Base-by-base conservation (phyloP, 2,329 filamentous ascomycete genomes). In the Raffaelea arxii region DNA sequence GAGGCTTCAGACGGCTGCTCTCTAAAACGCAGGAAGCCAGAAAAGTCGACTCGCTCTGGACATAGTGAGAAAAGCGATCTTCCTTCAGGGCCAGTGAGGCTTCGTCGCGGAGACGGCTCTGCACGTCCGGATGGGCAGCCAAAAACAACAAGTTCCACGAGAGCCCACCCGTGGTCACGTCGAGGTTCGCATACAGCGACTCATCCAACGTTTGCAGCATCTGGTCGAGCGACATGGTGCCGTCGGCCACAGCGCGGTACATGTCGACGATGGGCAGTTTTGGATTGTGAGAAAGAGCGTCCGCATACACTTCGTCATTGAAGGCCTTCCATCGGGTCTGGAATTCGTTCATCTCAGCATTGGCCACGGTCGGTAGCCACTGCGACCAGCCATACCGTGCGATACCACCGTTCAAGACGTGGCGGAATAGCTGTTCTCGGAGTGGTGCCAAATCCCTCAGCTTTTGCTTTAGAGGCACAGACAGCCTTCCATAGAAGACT, bases 181-280 rank as follows among this genome's bases (percentile, higher is more conserved):
- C 70, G 1, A 72, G 58, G 48, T 72, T 72, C 2, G 66, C 69
- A 48, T 64, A 73, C 0, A 72, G 59, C 39, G 62, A 61, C 53
- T 72, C 70, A 49, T 72, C 68, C 5, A 72, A 52, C 0, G 70
- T 72, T 24, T 72, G 69, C 1, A 65, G 54, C 2, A 65, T 44
- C 37, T 66, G 48, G 7, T 61, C 55, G 11, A 43, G 45, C 1
- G 47, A 54, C 21, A 65, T 55, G 4, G 44, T 25, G 1, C 61
- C 58, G 6, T 4, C 5, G 6, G 53, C 21, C 1, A 53, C 49
- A 6, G 43, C 50, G 11, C 43, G 22, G 32, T 54, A 58, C 46
- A 62, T 54, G 11, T 47, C 25, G 16, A 52, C 19, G 35, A 46
- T 47, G n/a, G 45, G 46, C 18, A 30, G 36, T n/a, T 6, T 14